These are phyloP conservation scores for Malus fusca DNA, from an alignment of 306 rosid species.

Conservation along the genomic window DNA sequence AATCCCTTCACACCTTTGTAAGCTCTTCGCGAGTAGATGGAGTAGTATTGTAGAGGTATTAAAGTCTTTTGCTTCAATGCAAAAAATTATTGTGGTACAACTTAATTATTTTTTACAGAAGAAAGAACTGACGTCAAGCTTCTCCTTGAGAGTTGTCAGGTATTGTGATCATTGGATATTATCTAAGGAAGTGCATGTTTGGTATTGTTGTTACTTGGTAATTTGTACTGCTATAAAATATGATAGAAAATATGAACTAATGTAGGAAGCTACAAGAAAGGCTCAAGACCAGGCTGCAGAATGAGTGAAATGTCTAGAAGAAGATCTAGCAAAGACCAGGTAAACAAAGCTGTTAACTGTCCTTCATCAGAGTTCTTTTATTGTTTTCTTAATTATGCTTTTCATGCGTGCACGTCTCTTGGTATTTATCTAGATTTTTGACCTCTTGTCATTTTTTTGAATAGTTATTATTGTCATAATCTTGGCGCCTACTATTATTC, in stretches of 20 bases:
- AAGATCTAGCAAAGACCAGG: constrained; percentile 69
- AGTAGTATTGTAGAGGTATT: neutral
- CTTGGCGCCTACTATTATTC: neutral
- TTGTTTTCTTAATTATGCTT: neutral
- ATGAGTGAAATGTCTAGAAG: constrained; percentile 73
- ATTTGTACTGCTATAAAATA: constrained; percentile 3
- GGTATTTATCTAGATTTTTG: neutral
- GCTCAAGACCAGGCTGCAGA: constrained; percentile 58
- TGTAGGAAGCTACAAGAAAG: constrained; percentile 54
- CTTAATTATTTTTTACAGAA: constrained; percentile 27
- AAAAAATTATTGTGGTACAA: neutral
- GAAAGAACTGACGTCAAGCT: constrained; percentile 37
- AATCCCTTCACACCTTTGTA: constrained; percentile 87
- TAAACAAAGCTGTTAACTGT: constrained; percentile 11
- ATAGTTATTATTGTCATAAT: neutral
- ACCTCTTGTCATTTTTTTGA: neutral
- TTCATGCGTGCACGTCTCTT: neutral
- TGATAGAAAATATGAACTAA: constrained; percentile 9
- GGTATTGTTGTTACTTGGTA: neutral
- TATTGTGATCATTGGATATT: constrained; percentile 12
- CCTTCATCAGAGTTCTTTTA: neutral
- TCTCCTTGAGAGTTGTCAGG: constrained; percentile 60
- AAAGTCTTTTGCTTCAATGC: no score
- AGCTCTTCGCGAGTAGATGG: constrained; percentile 14
- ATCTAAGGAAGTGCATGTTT: neutral